Conservation (phyloP, 768 basidiomycete genomes). For the Phylloporus scabripes region DNA sequence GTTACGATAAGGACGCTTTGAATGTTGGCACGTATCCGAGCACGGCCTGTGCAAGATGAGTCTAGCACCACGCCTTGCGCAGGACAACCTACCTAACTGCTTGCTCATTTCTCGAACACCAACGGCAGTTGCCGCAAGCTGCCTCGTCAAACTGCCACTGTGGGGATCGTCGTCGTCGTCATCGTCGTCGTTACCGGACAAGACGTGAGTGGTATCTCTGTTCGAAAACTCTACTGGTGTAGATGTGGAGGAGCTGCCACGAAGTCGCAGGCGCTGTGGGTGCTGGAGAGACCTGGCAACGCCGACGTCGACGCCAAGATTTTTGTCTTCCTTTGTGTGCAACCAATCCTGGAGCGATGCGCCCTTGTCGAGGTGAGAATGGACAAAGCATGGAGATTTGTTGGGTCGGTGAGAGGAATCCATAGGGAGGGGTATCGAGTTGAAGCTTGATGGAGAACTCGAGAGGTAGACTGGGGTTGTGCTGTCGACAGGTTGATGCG, state of each 20-base stretch:
- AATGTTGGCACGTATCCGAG: slow-evolving; percentile 85
- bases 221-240: slow-evolving; percentile 14
- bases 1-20: slow-evolving; percentile 94
- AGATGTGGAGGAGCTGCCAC: not conserved
- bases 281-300: slow-evolving; percentile 47
- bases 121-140: slow-evolving; percentile 94
- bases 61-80: not conserved
- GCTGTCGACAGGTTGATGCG: slow-evolving; percentile 10
- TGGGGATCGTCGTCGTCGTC: slow-evolving; percentile 67
- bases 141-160: slow-evolving; percentile 76
- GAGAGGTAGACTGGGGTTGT: slow-evolving; percentile 19
- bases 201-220: slow-evolving; percentile 14
- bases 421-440: slow-evolving; percentile 24
- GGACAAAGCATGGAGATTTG: slow-evolving; percentile 86
- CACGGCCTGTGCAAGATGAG: slow-evolving; percentile 61
- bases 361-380: slow-evolving; percentile 83
- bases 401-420: slow-evolving; percentile 17
- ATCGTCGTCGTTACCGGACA: slow-evolving; percentile 32
- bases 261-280: slow-evolving; percentile 10
- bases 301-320: slow-evolving; percentile 36
- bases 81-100: slow-evolving; percentile 69
- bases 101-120: slow-evolving; percentile 99
- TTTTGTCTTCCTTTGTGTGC: slow-evolving; percentile 31
- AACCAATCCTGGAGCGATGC: slow-evolving; percentile 77
- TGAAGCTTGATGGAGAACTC: slow-evolving; percentile 27